phyloP scores from a whole-genome alignment of 805 yeast genomes.

The Zygoascus ofunaensis region DNA sequence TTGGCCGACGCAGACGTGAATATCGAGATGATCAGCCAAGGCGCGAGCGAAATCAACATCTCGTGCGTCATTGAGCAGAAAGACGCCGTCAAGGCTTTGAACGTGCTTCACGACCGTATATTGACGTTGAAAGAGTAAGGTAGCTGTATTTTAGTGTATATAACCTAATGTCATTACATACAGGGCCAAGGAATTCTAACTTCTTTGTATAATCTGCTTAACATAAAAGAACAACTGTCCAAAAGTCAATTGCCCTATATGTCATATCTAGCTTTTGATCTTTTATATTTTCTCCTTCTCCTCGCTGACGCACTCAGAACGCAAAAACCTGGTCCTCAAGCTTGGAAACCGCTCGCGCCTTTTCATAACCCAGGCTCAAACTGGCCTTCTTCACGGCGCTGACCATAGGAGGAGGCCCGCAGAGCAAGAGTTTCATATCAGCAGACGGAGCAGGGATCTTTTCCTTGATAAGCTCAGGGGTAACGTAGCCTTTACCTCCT shows the following conservation, averaged over 20 bases:
- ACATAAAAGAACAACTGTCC: background rate
- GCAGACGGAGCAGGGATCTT: slow-evolving; percentile 53
- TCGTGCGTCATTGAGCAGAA: slow-evolving; percentile 84
- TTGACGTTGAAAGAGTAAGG: slow-evolving; percentile 25
- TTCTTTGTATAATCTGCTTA: too few species aligned
- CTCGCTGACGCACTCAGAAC: slow-evolving; percentile 6
- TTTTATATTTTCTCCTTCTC: too few species aligned
- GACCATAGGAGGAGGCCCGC: slow-evolving; percentile 95
- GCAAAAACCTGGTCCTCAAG: slow-evolving; percentile 39
- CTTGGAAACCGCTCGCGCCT: slow-evolving; percentile 85
- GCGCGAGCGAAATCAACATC: slow-evolving; percentile 95
- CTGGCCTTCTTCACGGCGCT: slow-evolving; percentile 76
- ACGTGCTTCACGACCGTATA: slow-evolving; percentile 71
- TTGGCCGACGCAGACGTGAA: slow-evolving; percentile 86
- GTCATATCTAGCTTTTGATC: too few species aligned
- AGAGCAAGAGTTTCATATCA: slow-evolving; percentile 61
- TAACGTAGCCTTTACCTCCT: slow-evolving; percentile 79
- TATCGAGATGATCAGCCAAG: slow-evolving; percentile 97
- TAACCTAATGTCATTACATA: background rate
- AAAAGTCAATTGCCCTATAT: too few species aligned
- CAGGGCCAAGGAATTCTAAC: too few species aligned
- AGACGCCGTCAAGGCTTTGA: slow-evolving; percentile 78
- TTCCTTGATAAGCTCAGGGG: slow-evolving; percentile 58
- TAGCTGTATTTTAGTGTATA: too few species aligned
- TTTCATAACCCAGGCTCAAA: slow-evolving; percentile 62